These are phyloP conservation scores for Penicillium crustosum DNA, from an alignment of 2,329 filamentous ascomycete species.

Conservation along the genomic window DNA sequence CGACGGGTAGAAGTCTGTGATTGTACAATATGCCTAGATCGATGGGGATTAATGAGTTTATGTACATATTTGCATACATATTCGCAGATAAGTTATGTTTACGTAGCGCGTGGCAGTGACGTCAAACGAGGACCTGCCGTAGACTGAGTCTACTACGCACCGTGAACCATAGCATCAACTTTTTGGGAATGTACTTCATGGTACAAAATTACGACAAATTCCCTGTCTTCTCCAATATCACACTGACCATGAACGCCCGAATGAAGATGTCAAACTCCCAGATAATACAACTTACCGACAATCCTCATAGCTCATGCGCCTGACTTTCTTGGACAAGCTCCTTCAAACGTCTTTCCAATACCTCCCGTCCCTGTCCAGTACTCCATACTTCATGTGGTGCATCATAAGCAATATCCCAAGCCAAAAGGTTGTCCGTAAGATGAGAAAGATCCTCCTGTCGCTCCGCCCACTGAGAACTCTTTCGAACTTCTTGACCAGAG, in stretches of 20 bases:
- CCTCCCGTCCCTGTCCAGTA: slow-evolving; percentile 66
- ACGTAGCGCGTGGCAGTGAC: not conserved
- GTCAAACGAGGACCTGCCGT: not conserved
- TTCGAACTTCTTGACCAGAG: slow-evolving; percentile 69
- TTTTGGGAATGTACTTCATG: not conserved
- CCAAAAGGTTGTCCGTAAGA: slow-evolving; percentile 73
- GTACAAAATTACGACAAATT: not conserved
- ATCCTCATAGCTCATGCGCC: not conserved
- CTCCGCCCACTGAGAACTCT: slow-evolving; percentile 70
- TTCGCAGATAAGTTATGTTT: not conserved
- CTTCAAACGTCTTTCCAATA: slow-evolving; percentile 76
- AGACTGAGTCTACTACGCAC: no score
- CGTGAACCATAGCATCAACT: not conserved
- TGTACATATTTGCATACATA: not conserved
- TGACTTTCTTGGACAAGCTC: slow-evolving; percentile 57
- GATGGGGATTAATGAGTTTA: no score
- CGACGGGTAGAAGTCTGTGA: not conserved
- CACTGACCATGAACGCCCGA: not conserved
- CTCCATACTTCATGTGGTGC: slow-evolving; percentile 87
- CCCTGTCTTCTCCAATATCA: not conserved
- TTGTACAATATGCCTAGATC: not conserved
- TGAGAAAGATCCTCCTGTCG: slow-evolving; percentile 82
- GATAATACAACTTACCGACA: not conserved
- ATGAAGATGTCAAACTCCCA: not conserved
- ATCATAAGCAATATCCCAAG: slow-evolving; percentile 83